Conservation (phyloP, 208 protist genomes). For the Acanthamoeba culbertsoni region DNA sequence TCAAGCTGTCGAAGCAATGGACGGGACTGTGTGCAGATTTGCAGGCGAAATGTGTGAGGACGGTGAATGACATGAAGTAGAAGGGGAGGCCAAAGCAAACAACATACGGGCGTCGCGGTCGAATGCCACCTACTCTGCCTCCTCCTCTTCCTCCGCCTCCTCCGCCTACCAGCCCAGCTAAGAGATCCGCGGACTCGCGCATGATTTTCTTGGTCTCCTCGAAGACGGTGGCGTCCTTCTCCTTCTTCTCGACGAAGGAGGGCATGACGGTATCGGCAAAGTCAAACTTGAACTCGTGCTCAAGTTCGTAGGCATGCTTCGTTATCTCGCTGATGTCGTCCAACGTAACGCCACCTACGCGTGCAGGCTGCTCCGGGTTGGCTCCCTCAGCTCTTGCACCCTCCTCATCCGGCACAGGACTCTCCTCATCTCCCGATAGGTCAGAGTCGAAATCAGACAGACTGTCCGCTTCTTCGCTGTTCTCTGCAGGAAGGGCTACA, state of each 20-base stretch:
- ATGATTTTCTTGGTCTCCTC: not conserved
- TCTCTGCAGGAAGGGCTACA: not conserved
- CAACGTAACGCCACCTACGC: not conserved
- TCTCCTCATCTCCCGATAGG: not conserved
- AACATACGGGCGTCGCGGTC: not conserved
- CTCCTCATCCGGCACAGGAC: not conserved
- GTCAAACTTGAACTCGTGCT: constrained; percentile 27
- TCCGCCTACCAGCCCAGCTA: no score
- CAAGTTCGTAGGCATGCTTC: not conserved
- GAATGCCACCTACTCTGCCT: not conserved
- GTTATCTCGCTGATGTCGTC: not conserved
- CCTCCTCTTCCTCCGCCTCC: not conserved
- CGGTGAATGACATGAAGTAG: not conserved
- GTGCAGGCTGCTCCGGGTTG: not conserved
- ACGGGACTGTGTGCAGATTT: not conserved
- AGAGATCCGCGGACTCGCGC: not conserved
- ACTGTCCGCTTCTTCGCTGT: not conserved
- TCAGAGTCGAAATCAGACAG: constrained; percentile 13
- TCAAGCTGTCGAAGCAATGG: not conserved
- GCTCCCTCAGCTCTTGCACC: not conserved
- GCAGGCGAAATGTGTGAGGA: not conserved
- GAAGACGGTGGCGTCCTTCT: not conserved
- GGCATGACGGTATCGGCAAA: constrained; percentile 3
- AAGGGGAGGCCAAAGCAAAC: not conserved
- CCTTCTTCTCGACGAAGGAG: not conserved